Evolutionary conservation across 2,329 filamentous ascomycete genomes (phyloP), one percentile per base, ranked within the genome.

Genomic region (Fulvia fulva): DNA sequence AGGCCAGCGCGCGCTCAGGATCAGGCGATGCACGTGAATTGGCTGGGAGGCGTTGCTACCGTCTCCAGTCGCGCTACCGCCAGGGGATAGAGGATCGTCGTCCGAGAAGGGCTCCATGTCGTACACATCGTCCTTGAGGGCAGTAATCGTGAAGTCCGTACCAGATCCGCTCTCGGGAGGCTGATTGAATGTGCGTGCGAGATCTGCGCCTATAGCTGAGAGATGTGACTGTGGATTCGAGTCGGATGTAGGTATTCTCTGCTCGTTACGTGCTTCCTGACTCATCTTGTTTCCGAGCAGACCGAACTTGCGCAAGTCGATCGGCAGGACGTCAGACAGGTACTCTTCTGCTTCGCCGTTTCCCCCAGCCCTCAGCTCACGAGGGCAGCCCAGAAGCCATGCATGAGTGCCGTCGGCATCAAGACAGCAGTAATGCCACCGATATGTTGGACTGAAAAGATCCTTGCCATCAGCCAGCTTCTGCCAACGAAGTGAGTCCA

Each of bases 341-440:
- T 95, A 95, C 71, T 97, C 93, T 70, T 96, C 93, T 58, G 91
- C 87, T 3, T 85, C 85, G 57, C 86, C 87, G 14, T 84, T 82
- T 1, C 83, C 87, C 16, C 87, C 79, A 41, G 87, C 87, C 50
- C 86, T 85, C 43, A 81, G 77, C 63, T 96, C 91, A 3, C 89
- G 87, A 2, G 89, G 89, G 68, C 91, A 97, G 8, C 94, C 94
- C n/a, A 99, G 81, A 23, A 99, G 80, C 92, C 94, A 99, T 7
- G 91, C 94, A 71, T 96, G 96, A 6, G 94, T 97, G 5, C 93
- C 93, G 67, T 96, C 90, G 60, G 94, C 87, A 71, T 97, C 95
- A 76, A 97, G 89, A 2, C 91, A 96, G 73, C 94, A 97, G 72
- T 99, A 99, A 73, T 97, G 93, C 94, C 94, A 99, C 59, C 93